Conservation (phyloP, 345 rosid genomes). For the Citrus maxima region DNA sequence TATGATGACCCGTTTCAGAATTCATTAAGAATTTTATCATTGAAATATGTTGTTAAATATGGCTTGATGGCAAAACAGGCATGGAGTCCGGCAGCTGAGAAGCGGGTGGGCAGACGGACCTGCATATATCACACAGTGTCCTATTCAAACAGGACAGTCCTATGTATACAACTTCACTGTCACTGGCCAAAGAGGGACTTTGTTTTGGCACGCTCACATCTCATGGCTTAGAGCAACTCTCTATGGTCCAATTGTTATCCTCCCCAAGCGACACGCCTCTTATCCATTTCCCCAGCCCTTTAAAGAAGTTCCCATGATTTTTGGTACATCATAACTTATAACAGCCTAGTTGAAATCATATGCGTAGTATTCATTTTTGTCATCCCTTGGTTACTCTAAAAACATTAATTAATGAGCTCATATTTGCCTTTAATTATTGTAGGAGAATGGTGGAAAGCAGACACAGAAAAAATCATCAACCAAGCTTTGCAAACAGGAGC, state of each 20-base stretch:
- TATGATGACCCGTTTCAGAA: background rate
- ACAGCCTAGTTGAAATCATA: background rate
- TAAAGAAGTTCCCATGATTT: slow-evolving; percentile 43
- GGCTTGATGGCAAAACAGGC: slow-evolving; percentile 26
- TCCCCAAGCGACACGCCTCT: slow-evolving; percentile 35
- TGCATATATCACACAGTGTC: slow-evolving; percentile 49
- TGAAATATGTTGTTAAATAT: background rate
- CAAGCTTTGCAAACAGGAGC: slow-evolving; percentile 46
- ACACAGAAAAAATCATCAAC: slow-evolving; percentile 41
- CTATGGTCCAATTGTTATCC: slow-evolving; percentile 48
- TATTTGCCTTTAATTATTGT: background rate
- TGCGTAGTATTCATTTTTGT: background rate
- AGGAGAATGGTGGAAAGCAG: slow-evolving; percentile 65
- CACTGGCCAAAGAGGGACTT: slow-evolving; percentile 50
- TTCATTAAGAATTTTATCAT: background rate
- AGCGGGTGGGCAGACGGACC: slow-evolving; percentile 68
- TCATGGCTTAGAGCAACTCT: slow-evolving; percentile 48
- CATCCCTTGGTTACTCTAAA: no score
- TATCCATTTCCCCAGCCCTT: slow-evolving; percentile 51
- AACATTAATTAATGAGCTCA: background rate
- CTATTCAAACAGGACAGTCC: slow-evolving; percentile 45
- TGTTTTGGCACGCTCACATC: slow-evolving; percentile 59
- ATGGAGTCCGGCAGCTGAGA: slow-evolving; percentile 43
- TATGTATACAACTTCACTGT: slow-evolving; percentile 48
- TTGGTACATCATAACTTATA: slow-evolving; percentile 26